A percentile compares a stretch with the other conserved stretches of the same genome.
These are phyloP conservation scores for Rhododendron simsii DNA, from an alignment of 148 eudicot genomes.

Conservation along the genomic window DNA sequence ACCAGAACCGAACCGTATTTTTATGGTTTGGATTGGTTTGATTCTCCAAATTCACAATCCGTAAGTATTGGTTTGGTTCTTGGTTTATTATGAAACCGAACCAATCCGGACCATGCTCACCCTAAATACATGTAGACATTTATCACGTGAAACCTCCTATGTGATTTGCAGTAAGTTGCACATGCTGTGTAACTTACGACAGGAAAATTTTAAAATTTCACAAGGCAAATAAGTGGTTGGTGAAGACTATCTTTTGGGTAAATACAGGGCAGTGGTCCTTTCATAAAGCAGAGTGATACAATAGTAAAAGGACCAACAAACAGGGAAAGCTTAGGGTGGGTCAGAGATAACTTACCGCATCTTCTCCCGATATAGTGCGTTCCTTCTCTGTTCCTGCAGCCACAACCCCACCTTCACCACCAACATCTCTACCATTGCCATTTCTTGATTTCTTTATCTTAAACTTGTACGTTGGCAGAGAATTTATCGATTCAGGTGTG, in stretches of 20 bases:
- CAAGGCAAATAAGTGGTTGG: background rate
- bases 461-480: conserved; percentile 80
- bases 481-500: conserved; percentile 72
- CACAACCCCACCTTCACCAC: conserved; percentile 59
- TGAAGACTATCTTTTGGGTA: background rate
- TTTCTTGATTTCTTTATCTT: conserved; percentile 64
- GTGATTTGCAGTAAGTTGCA: background rate
- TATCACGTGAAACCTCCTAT: background rate
- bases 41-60: too few species aligned
- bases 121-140: background rate
- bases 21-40: too few species aligned
- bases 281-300: background rate
- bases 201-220: background rate
- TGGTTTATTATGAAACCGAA: too few species aligned
- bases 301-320: background rate
- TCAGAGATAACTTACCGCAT: conserved; percentile 58
- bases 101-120: too few species aligned
- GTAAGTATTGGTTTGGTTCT: too few species aligned
- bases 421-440: conserved; percentile 30
- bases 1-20: too few species aligned
- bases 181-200: background rate
- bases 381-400: conserved; percentile 93
- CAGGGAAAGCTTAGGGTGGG: background rate
- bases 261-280: background rate
- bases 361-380: conserved; percentile 80